These are phyloP conservation scores for Nothophytophthora sp. DNA, from an alignment of 352 stramenopile genomes.

Conservation along the genomic window DNA sequence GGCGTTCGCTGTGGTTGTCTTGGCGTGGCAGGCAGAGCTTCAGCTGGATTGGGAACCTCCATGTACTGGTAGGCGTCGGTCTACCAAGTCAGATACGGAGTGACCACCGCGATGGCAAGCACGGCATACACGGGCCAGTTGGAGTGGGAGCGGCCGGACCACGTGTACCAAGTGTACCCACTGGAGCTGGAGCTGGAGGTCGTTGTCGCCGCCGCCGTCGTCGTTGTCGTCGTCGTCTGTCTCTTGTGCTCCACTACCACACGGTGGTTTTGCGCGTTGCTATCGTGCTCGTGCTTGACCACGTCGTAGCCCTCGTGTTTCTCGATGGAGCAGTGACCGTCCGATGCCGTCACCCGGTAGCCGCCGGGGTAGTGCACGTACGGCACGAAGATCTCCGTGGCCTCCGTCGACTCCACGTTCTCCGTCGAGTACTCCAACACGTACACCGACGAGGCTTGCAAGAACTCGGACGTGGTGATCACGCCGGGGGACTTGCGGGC, in stretches of 20 bases:
- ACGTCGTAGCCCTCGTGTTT: constrained; percentile 55
- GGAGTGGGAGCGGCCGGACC: constrained; percentile 13
- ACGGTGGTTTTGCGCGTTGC: constrained; percentile 27
- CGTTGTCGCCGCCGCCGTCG: constrained; percentile 1
- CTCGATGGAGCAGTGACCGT: constrained; percentile 36
- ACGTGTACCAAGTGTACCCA: too few species aligned
- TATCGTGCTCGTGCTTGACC: constrained; percentile 37
- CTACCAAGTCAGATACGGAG: constrained; percentile 23
- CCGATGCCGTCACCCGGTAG: constrained; percentile 34
- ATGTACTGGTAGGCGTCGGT: not conserved
- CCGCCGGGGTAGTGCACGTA: constrained; percentile 32
- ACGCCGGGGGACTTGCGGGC: constrained; percentile 64
- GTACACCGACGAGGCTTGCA: constrained; percentile 47
- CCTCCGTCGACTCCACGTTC: not conserved
- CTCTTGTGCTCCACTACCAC: constrained; percentile 30
- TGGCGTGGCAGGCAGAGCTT: too few species aligned
- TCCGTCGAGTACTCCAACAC: constrained; percentile 51
- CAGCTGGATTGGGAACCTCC: too few species aligned
- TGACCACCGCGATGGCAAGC: constrained; percentile 17
- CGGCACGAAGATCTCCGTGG: constrained; percentile 36
- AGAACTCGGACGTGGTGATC: constrained; percentile 52
- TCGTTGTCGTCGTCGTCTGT: constrained; percentile 6
- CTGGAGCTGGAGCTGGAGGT: not conserved
- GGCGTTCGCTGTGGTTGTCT: too few species aligned
- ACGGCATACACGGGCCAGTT: constrained; percentile 34